Conservation (phyloP, 345 rosid genomes). For the Microcos paniculata region DNA sequence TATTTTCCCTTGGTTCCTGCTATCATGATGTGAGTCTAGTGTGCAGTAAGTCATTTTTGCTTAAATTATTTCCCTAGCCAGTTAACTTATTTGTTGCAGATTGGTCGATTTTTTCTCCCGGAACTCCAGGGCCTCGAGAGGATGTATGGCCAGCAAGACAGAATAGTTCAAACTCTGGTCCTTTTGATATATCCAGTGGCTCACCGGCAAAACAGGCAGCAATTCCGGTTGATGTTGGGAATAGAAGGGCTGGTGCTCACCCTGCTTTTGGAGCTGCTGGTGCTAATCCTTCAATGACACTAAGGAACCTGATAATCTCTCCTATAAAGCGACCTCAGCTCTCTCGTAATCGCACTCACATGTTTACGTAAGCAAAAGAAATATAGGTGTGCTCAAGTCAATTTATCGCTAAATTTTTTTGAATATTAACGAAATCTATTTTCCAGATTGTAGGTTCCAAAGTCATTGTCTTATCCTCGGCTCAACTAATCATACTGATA, state of each 20-base stretch:
- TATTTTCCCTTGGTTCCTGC: constrained; percentile 5
- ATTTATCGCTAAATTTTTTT: neutral
- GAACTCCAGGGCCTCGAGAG: constrained; percentile 94
- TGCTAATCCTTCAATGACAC: constrained; percentile 66
- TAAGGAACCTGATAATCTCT: constrained; percentile 86
- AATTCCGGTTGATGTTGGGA: constrained; percentile 55
- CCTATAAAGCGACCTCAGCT: constrained; percentile 94
- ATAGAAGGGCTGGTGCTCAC: constrained; percentile 51
- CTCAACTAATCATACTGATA: neutral
- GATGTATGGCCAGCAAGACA: constrained; percentile 91
- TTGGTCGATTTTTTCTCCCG: constrained; percentile 75
- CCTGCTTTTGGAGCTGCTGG: constrained; percentile 51
- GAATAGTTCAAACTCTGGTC: constrained; percentile 70
- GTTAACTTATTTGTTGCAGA: constrained; percentile 86
- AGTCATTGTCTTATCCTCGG: neutral
- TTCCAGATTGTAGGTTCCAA: constrained; percentile 31
- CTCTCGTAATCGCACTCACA: constrained; percentile 64
- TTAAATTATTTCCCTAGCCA: constrained; percentile 51
- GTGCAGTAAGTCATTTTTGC: constrained; percentile 20
- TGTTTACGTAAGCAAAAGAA: constrained; percentile 63
- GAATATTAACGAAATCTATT: neutral
- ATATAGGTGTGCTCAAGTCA: neutral
- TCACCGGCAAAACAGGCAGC: constrained; percentile 59
- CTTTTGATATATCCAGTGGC: constrained; percentile 57
- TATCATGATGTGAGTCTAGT: constrained; percentile 2